Evolutionary conservation across 2,329 filamentous ascomycete genomes (phyloP).

Genomic region (Penicillium sp.): DNA sequence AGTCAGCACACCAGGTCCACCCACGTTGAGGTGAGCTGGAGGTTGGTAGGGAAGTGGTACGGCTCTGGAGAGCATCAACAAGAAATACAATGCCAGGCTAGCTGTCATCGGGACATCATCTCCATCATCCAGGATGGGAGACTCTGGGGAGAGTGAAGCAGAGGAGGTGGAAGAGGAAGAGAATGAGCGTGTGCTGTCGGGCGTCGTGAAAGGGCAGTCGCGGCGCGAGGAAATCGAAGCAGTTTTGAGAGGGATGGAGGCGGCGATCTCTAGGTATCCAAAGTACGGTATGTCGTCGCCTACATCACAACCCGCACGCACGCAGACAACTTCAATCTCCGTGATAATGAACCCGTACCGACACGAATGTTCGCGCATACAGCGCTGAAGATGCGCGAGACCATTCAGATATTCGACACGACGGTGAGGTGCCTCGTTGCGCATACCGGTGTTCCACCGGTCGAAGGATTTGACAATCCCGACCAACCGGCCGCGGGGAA

Average conservation of each 20-base stretch:
- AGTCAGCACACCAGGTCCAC: conserved; percentile 59
- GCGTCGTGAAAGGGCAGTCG: conserved; percentile 31
- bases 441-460: conserved; percentile 94
- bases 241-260: conserved; percentile 57
- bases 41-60: conserved; percentile 59
- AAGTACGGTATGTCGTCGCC: conserved; percentile 70
- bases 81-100: conserved; percentile 62
- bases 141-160: conserved; percentile 16
- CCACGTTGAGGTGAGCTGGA: conserved; percentile 62
- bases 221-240: conserved; percentile 25
- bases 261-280: conserved; percentile 77
- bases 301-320: conserved; percentile 72
- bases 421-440: conserved; percentile 78
- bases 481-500: conserved; percentile 65
- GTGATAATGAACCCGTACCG: conserved; percentile 96
- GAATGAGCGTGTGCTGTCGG: conserved; percentile 33
- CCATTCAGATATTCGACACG: conserved; percentile 87
- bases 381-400: conserved; percentile 80
- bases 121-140: conserved; percentile 10
- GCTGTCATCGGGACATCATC: conserved; percentile 52
- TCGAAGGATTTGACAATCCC: conserved; percentile 91
- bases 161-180: conserved; percentile 29
- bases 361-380: conserved; percentile 91
- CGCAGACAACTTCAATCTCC: conserved; percentile 90
- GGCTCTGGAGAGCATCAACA: conserved; percentile 67